Evolutionary conservation across 2,329 filamentous ascomycete species (phyloP).

Genomic region (Xylariaceae sp.): DNA sequence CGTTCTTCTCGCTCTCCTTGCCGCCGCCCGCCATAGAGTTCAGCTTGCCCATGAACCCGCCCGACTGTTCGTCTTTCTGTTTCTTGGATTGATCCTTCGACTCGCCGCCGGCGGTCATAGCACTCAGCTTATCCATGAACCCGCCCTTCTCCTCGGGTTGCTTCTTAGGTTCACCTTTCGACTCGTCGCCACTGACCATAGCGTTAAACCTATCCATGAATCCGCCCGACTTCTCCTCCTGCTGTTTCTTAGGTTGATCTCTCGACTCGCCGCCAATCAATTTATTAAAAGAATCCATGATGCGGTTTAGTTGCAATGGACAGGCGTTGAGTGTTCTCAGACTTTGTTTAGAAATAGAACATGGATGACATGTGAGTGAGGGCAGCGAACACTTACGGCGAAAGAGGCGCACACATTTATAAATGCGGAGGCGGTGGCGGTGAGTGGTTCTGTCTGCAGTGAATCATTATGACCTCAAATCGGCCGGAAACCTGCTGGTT

Average conservation of each 20-base stretch:
- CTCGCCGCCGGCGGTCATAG: slow-evolving; percentile 57
- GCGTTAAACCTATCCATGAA: slow-evolving; percentile 67
- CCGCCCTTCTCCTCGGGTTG: slow-evolving; percentile 42
- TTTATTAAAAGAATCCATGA: too few species aligned
- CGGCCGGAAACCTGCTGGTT: neutral
- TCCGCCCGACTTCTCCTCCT: slow-evolving; percentile 42
- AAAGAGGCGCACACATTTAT: neutral
- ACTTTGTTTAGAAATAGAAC: too few species aligned
- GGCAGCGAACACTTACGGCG: too few species aligned
- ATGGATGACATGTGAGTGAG: too few species aligned
- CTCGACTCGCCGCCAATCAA: neutral
- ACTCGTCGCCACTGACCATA: slow-evolving; percentile 64
- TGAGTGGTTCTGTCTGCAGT: neutral
- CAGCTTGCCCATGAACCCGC: slow-evolving; percentile 64
- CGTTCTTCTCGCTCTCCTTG: slow-evolving; percentile 70
- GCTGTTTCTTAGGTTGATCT: neutral
- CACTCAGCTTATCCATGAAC: slow-evolving; percentile 67
- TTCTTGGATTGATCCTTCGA: neutral
- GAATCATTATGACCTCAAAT: neutral
- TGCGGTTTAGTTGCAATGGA: too few species aligned
- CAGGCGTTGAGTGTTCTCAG: too few species aligned
- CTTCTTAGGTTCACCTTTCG: neutral
- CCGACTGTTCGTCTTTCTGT: slow-evolving; percentile 32
- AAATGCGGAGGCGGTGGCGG: neutral
- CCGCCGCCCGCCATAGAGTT: slow-evolving; percentile 71